Evolutionary conservation across 176 grass and related monocot genomes (phyloP).

Genomic region (Carex myosuroides): DNA sequence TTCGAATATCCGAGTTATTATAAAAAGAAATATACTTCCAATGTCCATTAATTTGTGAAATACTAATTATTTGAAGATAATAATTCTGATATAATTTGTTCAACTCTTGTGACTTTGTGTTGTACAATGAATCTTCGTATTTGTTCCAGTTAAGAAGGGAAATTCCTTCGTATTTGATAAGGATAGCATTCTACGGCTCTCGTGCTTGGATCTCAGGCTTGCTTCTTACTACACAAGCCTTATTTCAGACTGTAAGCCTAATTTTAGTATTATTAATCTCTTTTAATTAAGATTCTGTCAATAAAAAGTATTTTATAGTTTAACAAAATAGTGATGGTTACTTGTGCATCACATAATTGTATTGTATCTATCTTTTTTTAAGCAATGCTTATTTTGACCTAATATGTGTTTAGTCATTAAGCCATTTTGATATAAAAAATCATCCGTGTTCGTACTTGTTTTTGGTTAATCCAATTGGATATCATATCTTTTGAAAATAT

Average conservation of each 20-base stretch:
- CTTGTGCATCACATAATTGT: neutral
- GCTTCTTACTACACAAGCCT: conserved; percentile 15
- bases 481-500: neutral
- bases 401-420: neutral
- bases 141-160: conserved; percentile 10
- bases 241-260: conserved; percentile 17
- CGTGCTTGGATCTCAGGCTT: conserved; percentile 14
- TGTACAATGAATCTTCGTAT: neutral
- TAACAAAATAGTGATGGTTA: neutral
- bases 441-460: neutral
- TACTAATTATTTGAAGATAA: neutral
- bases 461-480: neutral
- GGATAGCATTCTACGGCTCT: conserved; percentile 14
- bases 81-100: neutral
- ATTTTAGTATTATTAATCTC: neutral
- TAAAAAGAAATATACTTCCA: neutral
- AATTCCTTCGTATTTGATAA: conserved; percentile 4
- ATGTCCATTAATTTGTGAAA: neutral
- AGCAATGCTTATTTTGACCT: neutral
- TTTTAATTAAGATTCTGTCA: neutral
- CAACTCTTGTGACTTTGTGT: neutral
- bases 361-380: neutral
- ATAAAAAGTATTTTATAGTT: neutral
- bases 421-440: neutral
- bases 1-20: neutral